These are phyloP conservation scores for Geotrichum candidum DNA, from an alignment of 1,139 yeast genomes.

Conservation along the genomic window DNA sequence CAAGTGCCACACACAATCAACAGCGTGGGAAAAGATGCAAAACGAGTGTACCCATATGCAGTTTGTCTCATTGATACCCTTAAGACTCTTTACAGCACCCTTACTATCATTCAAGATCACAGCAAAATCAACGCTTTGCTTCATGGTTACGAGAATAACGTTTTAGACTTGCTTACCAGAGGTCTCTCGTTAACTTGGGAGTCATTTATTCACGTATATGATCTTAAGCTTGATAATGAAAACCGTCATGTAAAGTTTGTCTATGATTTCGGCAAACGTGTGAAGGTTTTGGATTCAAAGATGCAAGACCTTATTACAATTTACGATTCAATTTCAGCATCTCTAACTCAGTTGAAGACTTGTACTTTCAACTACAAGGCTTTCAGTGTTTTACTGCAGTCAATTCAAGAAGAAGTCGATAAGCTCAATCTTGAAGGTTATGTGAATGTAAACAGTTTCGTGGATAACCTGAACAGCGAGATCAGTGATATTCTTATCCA, in stretches of 20 bases:
- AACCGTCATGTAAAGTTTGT: slow-evolving; percentile 40
- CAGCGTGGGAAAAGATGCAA: slow-evolving; percentile 43
- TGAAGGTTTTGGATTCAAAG: slow-evolving; percentile 37
- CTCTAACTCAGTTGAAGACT: slow-evolving; percentile 33
- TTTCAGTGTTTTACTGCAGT: slow-evolving; percentile 28
- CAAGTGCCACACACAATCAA: slow-evolving; percentile 51
- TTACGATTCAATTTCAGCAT: slow-evolving; percentile 22
- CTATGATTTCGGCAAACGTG: slow-evolving; percentile 39
- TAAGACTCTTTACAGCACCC: slow-evolving; percentile 31
- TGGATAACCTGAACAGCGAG: slow-evolving; percentile 39
- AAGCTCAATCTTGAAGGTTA: slow-evolving; percentile 42
- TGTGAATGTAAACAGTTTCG: slow-evolving; percentile 39
- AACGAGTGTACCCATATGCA: slow-evolving; percentile 54
- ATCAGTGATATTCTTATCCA: slow-evolving; percentile 36
- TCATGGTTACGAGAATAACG: slow-evolving; percentile 35
- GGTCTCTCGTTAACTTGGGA: slow-evolving; percentile 50
- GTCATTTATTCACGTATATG: slow-evolving; percentile 47
- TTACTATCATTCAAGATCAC: slow-evolving; percentile 31
- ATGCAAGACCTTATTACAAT: slow-evolving; percentile 30
- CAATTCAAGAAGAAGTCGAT: slow-evolving; percentile 43
- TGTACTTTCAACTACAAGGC: slow-evolving; percentile 27
- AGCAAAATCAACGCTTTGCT: slow-evolving; percentile 43
- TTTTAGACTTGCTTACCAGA: slow-evolving; percentile 33
- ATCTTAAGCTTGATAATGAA: slow-evolving; percentile 36
- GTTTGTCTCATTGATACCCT: slow-evolving; percentile 49